Evolutionary conservation across 345 rosid species (phyloP).

Genomic region (Ceriops zippeliana): DNA sequence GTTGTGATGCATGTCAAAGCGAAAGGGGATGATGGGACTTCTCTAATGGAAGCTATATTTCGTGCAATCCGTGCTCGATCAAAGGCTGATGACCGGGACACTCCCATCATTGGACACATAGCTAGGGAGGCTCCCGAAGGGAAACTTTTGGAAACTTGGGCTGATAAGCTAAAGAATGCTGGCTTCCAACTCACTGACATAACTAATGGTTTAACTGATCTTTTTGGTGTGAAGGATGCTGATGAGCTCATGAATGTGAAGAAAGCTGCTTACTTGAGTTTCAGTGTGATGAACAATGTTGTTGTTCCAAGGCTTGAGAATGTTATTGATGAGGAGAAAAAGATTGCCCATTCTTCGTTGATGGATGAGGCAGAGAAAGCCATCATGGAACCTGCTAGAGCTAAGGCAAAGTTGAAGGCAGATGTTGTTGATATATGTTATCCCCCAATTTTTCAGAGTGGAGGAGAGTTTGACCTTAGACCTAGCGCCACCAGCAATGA

Average conservation of each 20-base stretch:
- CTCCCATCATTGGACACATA: conserved; percentile 59
- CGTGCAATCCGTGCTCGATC: conserved; percentile 45
- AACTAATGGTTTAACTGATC: conserved; percentile 68
- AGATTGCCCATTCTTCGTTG: conserved; percentile 61
- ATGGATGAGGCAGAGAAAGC: conserved; percentile 89
- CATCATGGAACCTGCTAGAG: conserved; percentile 66
- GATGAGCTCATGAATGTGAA: conserved; percentile 68
- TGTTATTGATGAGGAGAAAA: conserved; percentile 84
- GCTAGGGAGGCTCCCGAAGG: conserved; percentile 79
- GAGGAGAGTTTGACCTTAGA: conserved; percentile 82
- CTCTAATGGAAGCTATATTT: conserved; percentile 59
- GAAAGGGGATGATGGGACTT: conserved; percentile 62
- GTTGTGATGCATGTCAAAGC: conserved; percentile 62
- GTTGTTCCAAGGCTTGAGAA: conserved; percentile 85
- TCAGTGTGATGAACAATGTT: conserved; percentile 68
- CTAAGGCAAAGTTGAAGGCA: conserved; percentile 71
- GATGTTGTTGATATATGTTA: conserved; percentile 89
- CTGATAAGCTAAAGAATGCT: conserved; percentile 48
- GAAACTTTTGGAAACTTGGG: conserved; percentile 74
- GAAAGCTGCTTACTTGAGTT: conserved; percentile 73
- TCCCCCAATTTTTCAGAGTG: conserved; percentile 92
- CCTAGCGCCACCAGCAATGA: conserved; percentile 90
- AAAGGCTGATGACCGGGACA: conserved; percentile 36
- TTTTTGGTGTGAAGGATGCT: conserved; percentile 70
- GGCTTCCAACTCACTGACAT: conserved; percentile 57